These are phyloP conservation scores for Gaertneriomyces sp. DNA, from an alignment of 192 early-diverging fungal genomes.

Conservation along the genomic window DNA sequence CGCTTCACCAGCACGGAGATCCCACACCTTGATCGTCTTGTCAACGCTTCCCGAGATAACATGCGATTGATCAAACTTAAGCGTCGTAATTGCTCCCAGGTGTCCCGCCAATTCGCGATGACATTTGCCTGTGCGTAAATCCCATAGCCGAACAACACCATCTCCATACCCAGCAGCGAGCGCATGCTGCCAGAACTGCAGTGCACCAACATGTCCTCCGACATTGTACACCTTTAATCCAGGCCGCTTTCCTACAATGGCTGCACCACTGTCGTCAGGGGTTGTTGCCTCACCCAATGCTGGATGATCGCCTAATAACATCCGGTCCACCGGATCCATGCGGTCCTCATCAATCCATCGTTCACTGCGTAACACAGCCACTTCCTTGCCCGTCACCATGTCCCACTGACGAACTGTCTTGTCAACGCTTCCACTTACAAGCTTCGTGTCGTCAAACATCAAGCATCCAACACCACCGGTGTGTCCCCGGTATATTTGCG, in stretches of 20 bases:
- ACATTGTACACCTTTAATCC: constrained; percentile 30
- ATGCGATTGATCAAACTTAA: constrained; percentile 35
- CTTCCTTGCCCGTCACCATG: constrained; percentile 32
- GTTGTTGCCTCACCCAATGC: not conserved
- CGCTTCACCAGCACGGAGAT: constrained; percentile 35
- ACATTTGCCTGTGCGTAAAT: constrained; percentile 37
- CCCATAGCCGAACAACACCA: constrained; percentile 42
- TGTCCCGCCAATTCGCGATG: constrained; percentile 39
- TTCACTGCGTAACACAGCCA: constrained; percentile 30
- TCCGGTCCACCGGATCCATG: constrained; percentile 25
- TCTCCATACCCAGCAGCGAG: constrained; percentile 45
- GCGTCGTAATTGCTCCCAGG: constrained; percentile 22
- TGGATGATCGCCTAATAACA: constrained; percentile 25
- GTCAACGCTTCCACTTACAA: constrained; percentile 37
- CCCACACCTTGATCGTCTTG: constrained; percentile 45
- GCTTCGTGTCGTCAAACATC: constrained; percentile 37
- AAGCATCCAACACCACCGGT: constrained; percentile 39
- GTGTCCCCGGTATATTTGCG: constrained; percentile 33
- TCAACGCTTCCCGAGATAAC: constrained; percentile 35
- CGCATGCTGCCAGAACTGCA: constrained; percentile 44
- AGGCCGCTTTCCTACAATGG: not conserved
- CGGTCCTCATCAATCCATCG: constrained; percentile 26
- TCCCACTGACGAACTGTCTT: constrained; percentile 47
- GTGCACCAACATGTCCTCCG: constrained; percentile 28
- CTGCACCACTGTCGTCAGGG: not conserved